Evolutionary conservation across 495 filamentous ascomycete species (phyloP).

Genomic region (Penicilliopsis zonata): DNA sequence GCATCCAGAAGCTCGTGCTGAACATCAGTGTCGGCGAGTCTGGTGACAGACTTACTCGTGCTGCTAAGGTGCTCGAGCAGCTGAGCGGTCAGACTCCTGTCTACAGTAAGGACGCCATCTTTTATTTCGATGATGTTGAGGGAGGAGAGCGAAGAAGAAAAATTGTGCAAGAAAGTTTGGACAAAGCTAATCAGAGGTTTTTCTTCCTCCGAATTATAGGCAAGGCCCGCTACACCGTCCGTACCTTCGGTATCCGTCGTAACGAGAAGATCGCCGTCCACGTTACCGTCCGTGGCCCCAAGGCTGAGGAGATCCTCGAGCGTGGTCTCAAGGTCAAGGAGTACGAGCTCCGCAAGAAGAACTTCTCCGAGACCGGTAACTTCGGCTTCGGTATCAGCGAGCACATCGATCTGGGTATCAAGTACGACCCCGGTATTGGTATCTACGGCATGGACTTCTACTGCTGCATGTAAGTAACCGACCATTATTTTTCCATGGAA

Average conservation of each 20-base stretch:
- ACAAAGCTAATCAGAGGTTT: conserved; percentile 13
- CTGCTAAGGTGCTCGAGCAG: conserved; percentile 99
- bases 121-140: too few relatives aligned
- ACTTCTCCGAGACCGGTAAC: conserved; percentile 99
- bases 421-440: conserved; percentile 98
- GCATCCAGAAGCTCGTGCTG: conserved; percentile 99
- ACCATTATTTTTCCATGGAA: too few relatives aligned
- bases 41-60: conserved; percentile 99
- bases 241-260: conserved; percentile 99
- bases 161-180: too few relatives aligned
- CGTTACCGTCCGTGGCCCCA: conserved; percentile 98
- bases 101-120: conserved; percentile 61
- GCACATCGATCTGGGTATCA: conserved; percentile 99
- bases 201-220: conserved; percentile 33
- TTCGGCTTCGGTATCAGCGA: conserved; percentile 99
- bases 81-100: conserved; percentile 98
- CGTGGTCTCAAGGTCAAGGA: conserved; percentile 99
- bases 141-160: conserved; percentile 1
- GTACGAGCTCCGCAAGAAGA: conserved; percentile 96
- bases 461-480: conserved; percentile 97
- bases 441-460: conserved; percentile 99
- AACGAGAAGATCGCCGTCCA: conserved; percentile 99
- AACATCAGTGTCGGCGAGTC: conserved; percentile 99
- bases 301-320: conserved; percentile 99
- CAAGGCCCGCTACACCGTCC: conserved; percentile 99